phyloP scores from a whole-genome alignment of 2,329 filamentous ascomycete genomes.

The Orbilia javanica region DNA sequence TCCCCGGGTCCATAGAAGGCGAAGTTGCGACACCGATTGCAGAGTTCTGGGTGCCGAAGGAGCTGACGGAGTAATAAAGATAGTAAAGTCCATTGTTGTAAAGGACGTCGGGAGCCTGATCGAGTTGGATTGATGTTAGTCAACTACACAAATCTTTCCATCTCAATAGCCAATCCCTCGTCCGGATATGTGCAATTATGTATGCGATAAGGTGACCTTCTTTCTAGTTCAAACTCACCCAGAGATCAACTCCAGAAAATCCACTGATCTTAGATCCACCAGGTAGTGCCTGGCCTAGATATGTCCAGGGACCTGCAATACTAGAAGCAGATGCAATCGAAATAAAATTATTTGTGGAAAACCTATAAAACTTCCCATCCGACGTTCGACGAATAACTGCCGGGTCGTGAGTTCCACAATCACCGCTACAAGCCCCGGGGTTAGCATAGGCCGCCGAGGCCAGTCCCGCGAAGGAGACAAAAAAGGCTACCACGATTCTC shows the following conservation, averaged over 20 bases:
- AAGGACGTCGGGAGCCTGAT: slow-evolving; percentile 75
- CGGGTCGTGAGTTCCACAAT: slow-evolving; percentile 66
- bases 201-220: not conserved
- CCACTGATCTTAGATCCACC: slow-evolving; percentile 65
- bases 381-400: slow-evolving; percentile 65
- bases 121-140: no score
- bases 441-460: slow-evolving; percentile 56
- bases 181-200: no score
- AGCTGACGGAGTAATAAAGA: slow-evolving; percentile 75
- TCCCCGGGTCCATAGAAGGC: slow-evolving; percentile 69
- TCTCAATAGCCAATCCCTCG: no score
- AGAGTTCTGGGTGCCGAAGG: slow-evolving; percentile 73
- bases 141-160: no score
- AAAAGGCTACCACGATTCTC: slow-evolving; percentile 57
- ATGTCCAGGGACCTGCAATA: slow-evolving; percentile 67
- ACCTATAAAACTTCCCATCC: slow-evolving; percentile 67
- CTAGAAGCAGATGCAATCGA: slow-evolving; percentile 65
- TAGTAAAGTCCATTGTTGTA: slow-evolving; percentile 73
- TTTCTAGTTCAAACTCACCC: slow-evolving; percentile 63
- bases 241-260: slow-evolving; percentile 66
- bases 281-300: slow-evolving; percentile 65
- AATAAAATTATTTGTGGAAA: slow-evolving; percentile 66
- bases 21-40: slow-evolving; percentile 72
- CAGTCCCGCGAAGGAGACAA: slow-evolving; percentile 39
- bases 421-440: slow-evolving; percentile 65